phyloP scores from a whole-genome alignment of 225 moss, liverwort and hornwort genomes.

The Neckera pumila region DNA sequence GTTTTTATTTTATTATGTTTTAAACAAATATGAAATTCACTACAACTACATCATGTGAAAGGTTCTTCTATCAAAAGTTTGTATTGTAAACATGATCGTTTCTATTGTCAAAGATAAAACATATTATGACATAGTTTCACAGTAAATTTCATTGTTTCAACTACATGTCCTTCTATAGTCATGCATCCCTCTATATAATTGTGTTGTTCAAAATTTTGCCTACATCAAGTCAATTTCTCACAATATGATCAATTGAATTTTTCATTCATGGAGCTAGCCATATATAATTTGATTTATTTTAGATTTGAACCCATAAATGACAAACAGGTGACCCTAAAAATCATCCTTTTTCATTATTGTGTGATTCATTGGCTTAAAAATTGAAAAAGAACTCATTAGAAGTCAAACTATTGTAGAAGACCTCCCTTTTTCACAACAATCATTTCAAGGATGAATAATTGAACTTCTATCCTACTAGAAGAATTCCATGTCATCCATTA shows the following conservation, averaged over 20 bases:
- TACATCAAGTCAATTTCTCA: background rate
- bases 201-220: background rate
- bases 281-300: background rate
- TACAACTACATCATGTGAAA: background rate
- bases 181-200: background rate
- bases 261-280: background rate
- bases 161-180: background rate
- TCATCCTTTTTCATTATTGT: no score
- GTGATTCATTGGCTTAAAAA: no score
- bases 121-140: background rate
- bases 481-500: no score
- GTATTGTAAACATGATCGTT: background rate
- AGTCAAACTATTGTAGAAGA: no score
- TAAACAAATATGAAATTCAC: no score
- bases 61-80: background rate
- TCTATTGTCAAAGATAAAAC: background rate
- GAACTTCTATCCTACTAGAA: no score
- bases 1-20: background rate
- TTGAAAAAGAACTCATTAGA: no score
- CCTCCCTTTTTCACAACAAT: no score
- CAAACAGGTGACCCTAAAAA: no score
- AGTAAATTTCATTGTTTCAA: background rate
- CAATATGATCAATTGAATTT: background rate
- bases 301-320: no score
- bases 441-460: no score